Evolutionary conservation across 2,329 filamentous ascomycete genomes (phyloP), one percentile per base, ranked within the genome.

Genomic region (Leptographium radiaticola): DNA sequence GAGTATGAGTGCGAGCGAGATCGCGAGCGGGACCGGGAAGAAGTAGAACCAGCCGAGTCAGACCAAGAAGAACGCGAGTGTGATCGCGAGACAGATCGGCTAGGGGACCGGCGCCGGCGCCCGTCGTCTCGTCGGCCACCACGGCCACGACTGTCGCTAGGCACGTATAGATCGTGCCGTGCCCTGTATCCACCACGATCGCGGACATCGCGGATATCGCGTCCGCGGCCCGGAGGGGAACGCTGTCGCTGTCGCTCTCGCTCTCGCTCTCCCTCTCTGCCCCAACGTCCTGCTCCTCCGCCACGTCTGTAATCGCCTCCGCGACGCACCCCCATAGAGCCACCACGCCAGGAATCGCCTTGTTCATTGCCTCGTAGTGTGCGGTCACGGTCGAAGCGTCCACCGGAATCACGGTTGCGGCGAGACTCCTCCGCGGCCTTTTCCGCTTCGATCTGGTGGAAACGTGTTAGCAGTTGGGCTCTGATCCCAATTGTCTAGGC

Each of bases 351-450:
- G 42, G 71, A 72, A 56, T 80, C 78, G 20, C 73, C 68, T n/a
- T 65, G 63, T 33, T 62, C 80, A 75, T 43, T 53, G 11, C 53
- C 53, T 25, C 51, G 52, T 16, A 25, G 40, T 3, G 55, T 51
- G 7, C 55, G 54, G 39, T 56, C 58, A 16, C 60, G 83, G 78
- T 56, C 86, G 78, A 56, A 57, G 0, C 58, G 59, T 25, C 55
- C 45, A 9, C 40, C 38, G 54, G 84, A 80, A 63, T 91, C 86
- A 59, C 84, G 82, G 61, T 83, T 80, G 53, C 77, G 78, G 53
- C 84, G 83, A 33, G 81, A 79, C 63, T 87, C 83, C 64, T 93
- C 87, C 33, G 86, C 86, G 45, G 84, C 84, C 66, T 84, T 86
- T 61, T 93, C 89, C 39, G 88, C 86, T 64, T 94, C 85, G 51